phyloP scores from a whole-genome alignment of 371 early-diverging fungal genomes.

The Mortierella sp. region DNA sequence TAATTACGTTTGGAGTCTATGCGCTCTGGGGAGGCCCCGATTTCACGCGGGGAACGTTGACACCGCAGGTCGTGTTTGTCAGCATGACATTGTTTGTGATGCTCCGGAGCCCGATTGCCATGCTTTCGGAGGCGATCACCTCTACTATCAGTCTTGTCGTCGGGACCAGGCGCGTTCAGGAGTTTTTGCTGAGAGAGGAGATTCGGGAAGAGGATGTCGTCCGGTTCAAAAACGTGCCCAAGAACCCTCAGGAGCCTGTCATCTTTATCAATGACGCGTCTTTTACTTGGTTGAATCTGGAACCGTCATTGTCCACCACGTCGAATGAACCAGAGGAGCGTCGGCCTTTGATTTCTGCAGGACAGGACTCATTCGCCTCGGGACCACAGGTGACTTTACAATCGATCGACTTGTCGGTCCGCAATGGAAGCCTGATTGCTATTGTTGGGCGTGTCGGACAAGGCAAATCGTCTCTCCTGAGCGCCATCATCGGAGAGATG shows the following conservation, averaged over 20 bases:
- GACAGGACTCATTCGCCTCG: background rate
- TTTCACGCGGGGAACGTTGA: constrained; percentile 40
- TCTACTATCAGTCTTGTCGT: constrained; percentile 37
- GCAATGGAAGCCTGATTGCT: constrained; percentile 46
- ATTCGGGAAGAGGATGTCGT: constrained; percentile 24
- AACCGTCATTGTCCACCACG: background rate
- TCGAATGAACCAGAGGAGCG: background rate
- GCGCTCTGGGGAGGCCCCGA: constrained; percentile 43
- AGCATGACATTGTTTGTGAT: constrained; percentile 44
- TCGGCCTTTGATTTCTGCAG: background rate
- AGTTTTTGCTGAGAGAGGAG: constrained; percentile 39
- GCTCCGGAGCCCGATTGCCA: constrained; percentile 31
- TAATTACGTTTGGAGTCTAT: constrained; percentile 43
- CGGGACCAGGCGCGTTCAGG: constrained; percentile 35
- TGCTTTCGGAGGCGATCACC: constrained; percentile 36
- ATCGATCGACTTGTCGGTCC: constrained; percentile 43
- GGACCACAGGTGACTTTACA: constrained; percentile 15
- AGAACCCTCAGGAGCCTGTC: constrained; percentile 18
- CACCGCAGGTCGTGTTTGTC: constrained; percentile 51
- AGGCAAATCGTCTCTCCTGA: constrained; percentile 63
- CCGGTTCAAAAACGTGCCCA: constrained; percentile 23
- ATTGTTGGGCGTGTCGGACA: constrained; percentile 63
- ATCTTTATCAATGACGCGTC: constrained; percentile 57
- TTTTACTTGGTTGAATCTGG: constrained; percentile 65
- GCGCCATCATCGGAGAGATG: constrained; percentile 62